Base-by-base conservation (phyloP, 164 flowering plant genomes). In the Vitis amurensis region DNA sequence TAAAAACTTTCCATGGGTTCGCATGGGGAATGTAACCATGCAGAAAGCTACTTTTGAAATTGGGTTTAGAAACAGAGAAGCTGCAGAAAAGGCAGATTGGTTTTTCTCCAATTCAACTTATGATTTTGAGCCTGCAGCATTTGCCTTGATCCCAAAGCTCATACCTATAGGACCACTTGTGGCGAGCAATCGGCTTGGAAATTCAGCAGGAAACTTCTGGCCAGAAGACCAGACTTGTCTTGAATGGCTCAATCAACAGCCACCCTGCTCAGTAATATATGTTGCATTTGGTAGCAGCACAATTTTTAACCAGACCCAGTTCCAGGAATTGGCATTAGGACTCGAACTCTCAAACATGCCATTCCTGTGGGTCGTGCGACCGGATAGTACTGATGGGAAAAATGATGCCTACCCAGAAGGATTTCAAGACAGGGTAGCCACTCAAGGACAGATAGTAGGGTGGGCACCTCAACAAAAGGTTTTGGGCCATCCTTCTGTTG, bases 401-500 rank as follows among this genome's bases (percentile, higher is more conserved):
- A 30, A 55, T 0, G 73, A 60, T 6, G 59, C 44, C 0, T 80
- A 77, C 76, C 85, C 82, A 12, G 66, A 79, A 19, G 85, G 81
- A 9, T 84, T 80, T 64, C 50, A 64, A 62, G 83, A 61, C 9
- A 74, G 81, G 61, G 68, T 83, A 9, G 69, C 61, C 9, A 8
- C 48, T 11, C 73, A 64, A 0, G 92, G 86, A 12, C 63, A 64
- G 68, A 59, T 85, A 19, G 87, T 86, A 10, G 69, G 67, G 2
- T 87, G 91, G 91, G 86, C 88, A 11, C 91, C 93, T 1, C 91
- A 85, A 44, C 80, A 80, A 23, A 62, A 72, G 56, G 82, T 87
- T 23, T 72, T 87, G 1, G 44, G 63, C 37, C 90, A 89, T 55
- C 83, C 85, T 60, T 75, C 89, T 1, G 68, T 89, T 15, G 88